Evolutionary conservation across 2,329 filamentous ascomycete species (phyloP).

Genomic region (Nothomitra cinnamomea): DNA sequence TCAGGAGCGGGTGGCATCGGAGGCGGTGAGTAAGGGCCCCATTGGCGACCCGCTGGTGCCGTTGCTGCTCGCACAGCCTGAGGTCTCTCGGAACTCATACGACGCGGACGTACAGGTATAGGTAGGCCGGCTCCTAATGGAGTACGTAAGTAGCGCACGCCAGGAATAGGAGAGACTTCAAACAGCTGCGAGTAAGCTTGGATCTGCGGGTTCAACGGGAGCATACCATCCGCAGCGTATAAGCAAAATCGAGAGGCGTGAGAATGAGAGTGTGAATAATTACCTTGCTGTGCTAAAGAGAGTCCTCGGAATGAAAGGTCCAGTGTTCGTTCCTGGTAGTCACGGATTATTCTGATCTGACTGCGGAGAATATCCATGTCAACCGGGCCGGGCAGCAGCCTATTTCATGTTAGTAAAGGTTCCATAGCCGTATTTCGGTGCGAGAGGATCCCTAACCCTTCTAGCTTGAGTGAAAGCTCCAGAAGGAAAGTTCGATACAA

Average conservation of each 20-base stretch:
- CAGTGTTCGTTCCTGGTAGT: neutral
- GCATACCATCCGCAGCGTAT: neutral
- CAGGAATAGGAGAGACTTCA: conserved; percentile 1
- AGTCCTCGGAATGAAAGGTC: neutral
- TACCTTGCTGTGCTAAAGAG: neutral
- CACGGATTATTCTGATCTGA: neutral
- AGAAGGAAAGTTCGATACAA: conserved; percentile 4
- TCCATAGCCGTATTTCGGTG: neutral
- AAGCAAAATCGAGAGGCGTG: neutral
- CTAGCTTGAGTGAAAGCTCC: conserved; percentile 2
- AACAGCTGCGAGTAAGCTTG: neutral
- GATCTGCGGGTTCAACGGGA: neutral
- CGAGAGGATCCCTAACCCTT: neutral
- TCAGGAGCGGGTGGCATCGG: neutral
- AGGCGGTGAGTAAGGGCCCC: conserved; percentile 1
- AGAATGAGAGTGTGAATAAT: neutral
- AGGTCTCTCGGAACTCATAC: neutral
- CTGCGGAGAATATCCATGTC: conserved; percentile 1
- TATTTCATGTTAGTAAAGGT: neutral
- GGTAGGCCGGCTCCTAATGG: neutral
- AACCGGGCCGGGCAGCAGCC: neutral
- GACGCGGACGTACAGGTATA: neutral
- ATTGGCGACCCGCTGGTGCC: neutral
- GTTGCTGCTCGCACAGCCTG: neutral
- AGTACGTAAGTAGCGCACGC: conserved; percentile 3